Percentiles rank a stretch among this genome's conserved stretches.
Conservation (phyloP, 2,329 filamentous ascomycete species). For the Lecanicillium sp. region DNA sequence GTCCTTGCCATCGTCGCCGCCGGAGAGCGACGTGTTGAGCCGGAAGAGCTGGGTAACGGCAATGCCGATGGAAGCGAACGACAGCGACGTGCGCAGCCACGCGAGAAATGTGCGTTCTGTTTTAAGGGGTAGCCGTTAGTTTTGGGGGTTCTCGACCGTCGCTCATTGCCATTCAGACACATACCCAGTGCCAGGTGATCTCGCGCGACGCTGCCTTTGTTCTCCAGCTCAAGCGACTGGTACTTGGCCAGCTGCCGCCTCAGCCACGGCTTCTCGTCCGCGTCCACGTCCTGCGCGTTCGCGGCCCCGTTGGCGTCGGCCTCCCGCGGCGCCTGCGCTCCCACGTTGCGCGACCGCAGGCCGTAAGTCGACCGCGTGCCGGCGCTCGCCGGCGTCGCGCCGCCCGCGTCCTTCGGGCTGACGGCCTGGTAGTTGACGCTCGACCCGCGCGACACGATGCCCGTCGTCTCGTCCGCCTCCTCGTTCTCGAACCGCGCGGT, state of each 20-base stretch:
- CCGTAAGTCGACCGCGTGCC: slow-evolving; percentile 16
- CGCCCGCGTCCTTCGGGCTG: slow-evolving; percentile 17
- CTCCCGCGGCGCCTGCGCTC: slow-evolving; percentile 20
- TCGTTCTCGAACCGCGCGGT: slow-evolving; percentile 18
- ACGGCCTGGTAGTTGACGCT: slow-evolving; percentile 36
- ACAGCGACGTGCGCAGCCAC: slow-evolving; percentile 76
- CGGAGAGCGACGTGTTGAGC: slow-evolving; percentile 60
- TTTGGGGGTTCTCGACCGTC: too few relatives aligned
- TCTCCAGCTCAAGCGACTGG: slow-evolving; percentile 68
- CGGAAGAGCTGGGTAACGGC: slow-evolving; percentile 81
- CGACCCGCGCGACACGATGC: slow-evolving; percentile 30
- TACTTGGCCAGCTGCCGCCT: slow-evolving; percentile 41
- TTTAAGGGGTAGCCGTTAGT: too few relatives aligned
- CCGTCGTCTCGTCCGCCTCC: slow-evolving; percentile 36
- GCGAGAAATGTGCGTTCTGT: slow-evolving; percentile 78
- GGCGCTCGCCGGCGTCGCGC: neutral
- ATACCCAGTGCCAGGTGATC: slow-evolving; percentile 76
- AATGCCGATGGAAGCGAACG: slow-evolving; percentile 77
- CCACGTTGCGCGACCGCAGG: slow-evolving; percentile 6
- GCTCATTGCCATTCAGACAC: too few relatives aligned
- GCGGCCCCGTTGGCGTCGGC: slow-evolving; percentile 18
- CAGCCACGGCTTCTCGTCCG: slow-evolving; percentile 43
- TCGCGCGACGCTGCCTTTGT: slow-evolving; percentile 76
- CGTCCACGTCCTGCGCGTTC: slow-evolving; percentile 14
- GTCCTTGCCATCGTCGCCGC: slow-evolving; percentile 28